Evolutionary conservation across 192 early-diverging fungal species (phyloP).

Genomic region (Gaertneriomyces semiglobifer): DNA sequence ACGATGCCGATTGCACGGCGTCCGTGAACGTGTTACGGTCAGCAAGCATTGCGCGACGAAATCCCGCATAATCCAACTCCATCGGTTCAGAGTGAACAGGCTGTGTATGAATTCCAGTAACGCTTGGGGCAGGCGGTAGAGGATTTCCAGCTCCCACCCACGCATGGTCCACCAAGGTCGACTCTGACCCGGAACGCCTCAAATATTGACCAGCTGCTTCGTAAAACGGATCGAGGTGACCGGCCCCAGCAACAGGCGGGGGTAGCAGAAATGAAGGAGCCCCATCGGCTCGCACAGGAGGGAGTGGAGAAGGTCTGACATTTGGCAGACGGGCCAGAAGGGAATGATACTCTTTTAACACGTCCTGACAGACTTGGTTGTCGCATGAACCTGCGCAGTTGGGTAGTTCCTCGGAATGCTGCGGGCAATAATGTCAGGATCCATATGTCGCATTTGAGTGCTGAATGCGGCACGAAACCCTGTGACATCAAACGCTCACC

Average conservation of each 20-base stretch:
- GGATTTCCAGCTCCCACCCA: background rate
- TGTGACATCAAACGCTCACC: too few species aligned
- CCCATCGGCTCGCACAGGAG: background rate
- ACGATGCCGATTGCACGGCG: background rate
- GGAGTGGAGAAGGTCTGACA: too few species aligned
- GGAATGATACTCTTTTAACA: background rate
- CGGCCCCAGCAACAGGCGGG: background rate
- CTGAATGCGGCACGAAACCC: too few species aligned
- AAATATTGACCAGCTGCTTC: background rate
- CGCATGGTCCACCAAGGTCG: background rate
- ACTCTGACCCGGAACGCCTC: background rate
- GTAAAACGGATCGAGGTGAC: background rate
- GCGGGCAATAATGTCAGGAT: too few species aligned
- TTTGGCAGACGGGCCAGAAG: background rate
- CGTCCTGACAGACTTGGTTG: slow-evolving; percentile 10
- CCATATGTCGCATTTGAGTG: too few species aligned
- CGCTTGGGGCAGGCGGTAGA: background rate
- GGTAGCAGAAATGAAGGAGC: background rate
- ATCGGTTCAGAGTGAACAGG: background rate
- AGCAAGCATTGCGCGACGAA: background rate
- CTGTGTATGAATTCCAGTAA: background rate
- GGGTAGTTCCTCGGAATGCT: background rate
- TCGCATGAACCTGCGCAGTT: slow-evolving; percentile 6
- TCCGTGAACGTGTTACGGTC: background rate
- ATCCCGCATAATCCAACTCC: background rate